phyloP scores from a whole-genome alignment of 768 basidiomycete species.

The Boletus bicolor region DNA sequence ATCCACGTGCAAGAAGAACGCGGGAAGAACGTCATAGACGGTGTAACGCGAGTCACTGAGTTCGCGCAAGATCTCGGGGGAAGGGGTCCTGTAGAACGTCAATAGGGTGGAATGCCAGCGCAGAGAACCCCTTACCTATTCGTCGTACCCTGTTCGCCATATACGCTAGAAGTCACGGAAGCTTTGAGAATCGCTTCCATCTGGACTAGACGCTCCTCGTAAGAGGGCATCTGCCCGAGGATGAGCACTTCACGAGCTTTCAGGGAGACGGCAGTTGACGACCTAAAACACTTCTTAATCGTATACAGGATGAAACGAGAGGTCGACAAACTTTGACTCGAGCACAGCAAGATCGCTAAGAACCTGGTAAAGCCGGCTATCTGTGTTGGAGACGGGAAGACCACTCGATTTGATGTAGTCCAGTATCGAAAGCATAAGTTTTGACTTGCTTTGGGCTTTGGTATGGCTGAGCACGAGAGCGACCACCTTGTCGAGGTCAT shows the following conservation, averaged over 20 bases:
- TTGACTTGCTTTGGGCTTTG: slow-evolving; percentile 90
- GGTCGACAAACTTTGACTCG: slow-evolving; percentile 71
- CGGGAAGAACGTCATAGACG: slow-evolving; percentile 93
- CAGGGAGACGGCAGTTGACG: slow-evolving; percentile 86
- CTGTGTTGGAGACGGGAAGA: slow-evolving; percentile 70
- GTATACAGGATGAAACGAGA: background rate
- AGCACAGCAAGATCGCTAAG: slow-evolving; percentile 79
- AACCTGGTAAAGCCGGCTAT: slow-evolving; percentile 71
- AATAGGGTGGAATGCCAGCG: background rate
- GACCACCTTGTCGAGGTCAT: slow-evolving; percentile 85
- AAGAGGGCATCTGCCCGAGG: slow-evolving; percentile 93
- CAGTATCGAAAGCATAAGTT: slow-evolving; percentile 79
- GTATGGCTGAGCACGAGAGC: slow-evolving; percentile 90
- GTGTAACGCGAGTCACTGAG: slow-evolving; percentile 95
- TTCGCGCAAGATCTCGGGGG: slow-evolving; percentile 84
- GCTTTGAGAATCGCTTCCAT: slow-evolving; percentile 93
- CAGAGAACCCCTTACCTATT: slow-evolving; percentile 45
- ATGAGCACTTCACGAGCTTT: slow-evolving; percentile 98
- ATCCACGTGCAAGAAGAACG: slow-evolving; percentile 90
- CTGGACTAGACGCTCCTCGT: slow-evolving; percentile 88
- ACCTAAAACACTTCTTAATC: slow-evolving; percentile 42
- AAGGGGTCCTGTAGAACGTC: slow-evolving; percentile 59
- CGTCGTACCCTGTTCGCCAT: slow-evolving; percentile 74
- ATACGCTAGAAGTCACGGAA: slow-evolving; percentile 82
- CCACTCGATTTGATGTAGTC: slow-evolving; percentile 86